Percentiles rank a stretch among this genome's conserved stretches.
phyloP scores from a whole-genome alignment of 768 basidiomycete genomes.

The Mycena crocata region DNA sequence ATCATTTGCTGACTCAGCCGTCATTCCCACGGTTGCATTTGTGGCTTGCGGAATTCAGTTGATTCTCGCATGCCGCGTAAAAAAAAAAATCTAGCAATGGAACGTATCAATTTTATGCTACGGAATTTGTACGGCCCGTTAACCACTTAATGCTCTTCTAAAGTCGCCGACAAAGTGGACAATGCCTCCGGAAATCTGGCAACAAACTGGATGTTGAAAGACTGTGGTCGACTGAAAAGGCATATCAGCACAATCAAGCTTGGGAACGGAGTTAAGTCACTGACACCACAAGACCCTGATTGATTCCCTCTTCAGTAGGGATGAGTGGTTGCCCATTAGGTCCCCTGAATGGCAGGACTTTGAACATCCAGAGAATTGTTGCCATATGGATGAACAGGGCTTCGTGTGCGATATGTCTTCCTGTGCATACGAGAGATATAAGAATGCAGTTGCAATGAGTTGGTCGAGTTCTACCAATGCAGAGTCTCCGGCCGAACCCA shows the following conservation, averaged over 20 bases:
- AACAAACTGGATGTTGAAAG: background rate
- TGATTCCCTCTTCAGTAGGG: background rate
- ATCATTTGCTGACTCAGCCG: too few species aligned
- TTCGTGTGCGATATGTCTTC: background rate
- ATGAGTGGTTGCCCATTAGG: background rate
- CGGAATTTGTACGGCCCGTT: too few species aligned
- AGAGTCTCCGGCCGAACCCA: slow-evolving; percentile 32
- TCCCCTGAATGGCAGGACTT: background rate
- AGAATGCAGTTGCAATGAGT: too few species aligned
- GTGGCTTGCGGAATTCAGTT: too few species aligned
- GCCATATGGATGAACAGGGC: background rate
- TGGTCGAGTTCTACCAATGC: slow-evolving; percentile 24
- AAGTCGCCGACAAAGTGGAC: background rate
- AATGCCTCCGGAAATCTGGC: background rate
- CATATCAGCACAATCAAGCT: background rate
- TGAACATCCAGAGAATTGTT: background rate
- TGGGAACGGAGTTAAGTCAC: background rate
- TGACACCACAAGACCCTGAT: background rate
- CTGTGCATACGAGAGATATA: too few species aligned
- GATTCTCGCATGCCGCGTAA: too few species aligned
- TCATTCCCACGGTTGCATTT: too few species aligned
- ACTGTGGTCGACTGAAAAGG: background rate
- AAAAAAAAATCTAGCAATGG: too few species aligned
- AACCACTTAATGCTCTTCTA: background rate
- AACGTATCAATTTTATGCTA: too few species aligned